phyloP scores from a whole-genome alignment of 371 early-diverging fungal species.

The Homolaphlyctis polyrhiza region DNA sequence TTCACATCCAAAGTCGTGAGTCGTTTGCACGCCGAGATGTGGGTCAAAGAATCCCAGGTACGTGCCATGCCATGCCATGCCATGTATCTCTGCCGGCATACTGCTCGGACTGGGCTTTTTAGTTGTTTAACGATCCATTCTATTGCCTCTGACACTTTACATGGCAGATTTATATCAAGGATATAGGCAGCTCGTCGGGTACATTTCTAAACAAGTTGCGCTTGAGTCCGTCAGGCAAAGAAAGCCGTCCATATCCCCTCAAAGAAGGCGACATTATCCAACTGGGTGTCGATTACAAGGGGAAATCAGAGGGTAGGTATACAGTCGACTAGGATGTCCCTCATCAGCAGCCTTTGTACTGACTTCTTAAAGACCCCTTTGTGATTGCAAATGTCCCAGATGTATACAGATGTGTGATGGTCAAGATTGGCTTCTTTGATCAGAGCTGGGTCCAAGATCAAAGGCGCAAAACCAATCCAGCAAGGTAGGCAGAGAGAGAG shows the following conservation, averaged over 20 bases:
- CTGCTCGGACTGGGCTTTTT: too few relatives aligned
- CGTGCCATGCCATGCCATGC: not conserved
- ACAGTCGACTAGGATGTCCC: not conserved
- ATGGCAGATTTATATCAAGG: conserved; percentile 81
- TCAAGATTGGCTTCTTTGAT: conserved; percentile 40
- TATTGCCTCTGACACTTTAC: too few relatives aligned
- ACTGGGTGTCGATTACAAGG: conserved; percentile 95
- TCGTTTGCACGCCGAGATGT: conserved; percentile 45
- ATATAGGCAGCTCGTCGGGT: conserved; percentile 91
- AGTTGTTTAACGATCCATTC: too few relatives aligned
- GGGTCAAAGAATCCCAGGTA: conserved; percentile 45
- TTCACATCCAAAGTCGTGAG: conserved; percentile 44
- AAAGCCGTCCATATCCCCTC: conserved; percentile 72
- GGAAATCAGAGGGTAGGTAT: conserved; percentile 64
- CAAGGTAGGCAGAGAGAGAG: conserved; percentile 21
- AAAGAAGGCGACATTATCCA: conserved; percentile 90
- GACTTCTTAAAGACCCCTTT: too few relatives aligned
- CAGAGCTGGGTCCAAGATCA: conserved; percentile 36
- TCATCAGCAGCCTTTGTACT: too few relatives aligned
- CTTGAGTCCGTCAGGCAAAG: conserved; percentile 78
- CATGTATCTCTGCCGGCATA: too few relatives aligned
- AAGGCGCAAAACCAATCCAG: conserved; percentile 39
- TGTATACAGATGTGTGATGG: conserved; percentile 35
- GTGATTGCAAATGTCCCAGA: too few relatives aligned
- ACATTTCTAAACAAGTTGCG: conserved; percentile 94